These are phyloP conservation scores for Thalassiosira sp. DNA, from an alignment of 352 stramenopile species.

Conservation along the genomic window DNA sequence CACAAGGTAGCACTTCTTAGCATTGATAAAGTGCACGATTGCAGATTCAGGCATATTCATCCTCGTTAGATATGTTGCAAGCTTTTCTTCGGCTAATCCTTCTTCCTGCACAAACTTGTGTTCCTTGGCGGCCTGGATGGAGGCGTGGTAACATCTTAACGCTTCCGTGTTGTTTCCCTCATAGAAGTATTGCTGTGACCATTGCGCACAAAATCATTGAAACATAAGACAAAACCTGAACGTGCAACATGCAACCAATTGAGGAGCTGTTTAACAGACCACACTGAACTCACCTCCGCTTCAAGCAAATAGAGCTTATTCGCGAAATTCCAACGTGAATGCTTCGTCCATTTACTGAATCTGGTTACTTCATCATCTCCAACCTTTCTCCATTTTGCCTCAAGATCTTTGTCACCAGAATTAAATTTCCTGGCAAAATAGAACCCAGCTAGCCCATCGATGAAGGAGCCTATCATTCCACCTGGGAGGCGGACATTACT, in stretches of 20 bases:
- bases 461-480: conserved; percentile 16
- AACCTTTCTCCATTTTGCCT: conserved; percentile 31
- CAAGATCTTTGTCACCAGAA: too few species aligned
- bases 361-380: conserved; percentile 10
- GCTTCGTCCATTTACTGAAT: conserved; percentile 25
- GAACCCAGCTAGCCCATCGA: conserved; percentile 48
- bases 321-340: conserved; percentile 38
- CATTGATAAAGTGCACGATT: conserved; percentile 35
- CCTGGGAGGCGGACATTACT: background rate
- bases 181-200: conserved; percentile 41
- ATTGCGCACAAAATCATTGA: too few species aligned
- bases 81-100: conserved; percentile 45
- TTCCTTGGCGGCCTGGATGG: conserved; percentile 30
- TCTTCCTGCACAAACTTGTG: conserved; percentile 52
- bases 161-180: conserved; percentile 27
- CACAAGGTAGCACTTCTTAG: conserved; percentile 41
- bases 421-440: conserved; percentile 43
- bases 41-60: conserved; percentile 25
- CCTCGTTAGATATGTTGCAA: conserved; percentile 34
- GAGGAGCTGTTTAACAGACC: too few species aligned
- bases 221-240: too few species aligned
- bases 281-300: too few species aligned
- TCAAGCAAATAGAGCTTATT: conserved; percentile 51
- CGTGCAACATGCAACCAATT: too few species aligned
- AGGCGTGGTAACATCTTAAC: conserved; percentile 27